phyloP scores from a whole-genome alignment of 345 rosid species.

The Heritiera fomes region DNA sequence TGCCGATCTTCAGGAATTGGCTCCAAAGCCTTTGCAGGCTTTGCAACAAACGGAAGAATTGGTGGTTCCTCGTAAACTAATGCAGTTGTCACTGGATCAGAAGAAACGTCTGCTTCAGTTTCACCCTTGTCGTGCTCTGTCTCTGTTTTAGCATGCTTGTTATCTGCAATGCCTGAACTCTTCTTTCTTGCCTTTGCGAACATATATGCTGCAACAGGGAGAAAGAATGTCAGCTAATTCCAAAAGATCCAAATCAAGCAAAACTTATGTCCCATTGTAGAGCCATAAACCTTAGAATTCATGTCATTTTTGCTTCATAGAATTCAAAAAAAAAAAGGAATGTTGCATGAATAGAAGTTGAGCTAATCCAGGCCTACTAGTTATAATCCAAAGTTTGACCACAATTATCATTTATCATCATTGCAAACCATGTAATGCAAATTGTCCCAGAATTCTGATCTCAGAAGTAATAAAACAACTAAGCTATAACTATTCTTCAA shows the following conservation, averaged over 20 bases:
- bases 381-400: background rate
- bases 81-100: slow-evolving; percentile 22
- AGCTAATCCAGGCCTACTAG: background rate
- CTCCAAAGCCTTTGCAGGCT: slow-evolving; percentile 38
- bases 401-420: background rate
- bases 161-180: slow-evolving; percentile 23
- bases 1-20: slow-evolving; percentile 73
- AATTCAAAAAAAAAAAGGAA: background rate
- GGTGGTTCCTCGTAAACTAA: slow-evolving; percentile 26
- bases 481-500: background rate
- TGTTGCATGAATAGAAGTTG: background rate
- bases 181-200: slow-evolving; percentile 57
- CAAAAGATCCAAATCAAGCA: background rate
- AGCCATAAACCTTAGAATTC: slow-evolving; percentile 1
- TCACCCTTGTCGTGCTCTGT: slow-evolving; percentile 29
- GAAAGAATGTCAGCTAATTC: slow-evolving; percentile 10
- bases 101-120: slow-evolving; percentile 28
- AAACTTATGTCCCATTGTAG: background rate
- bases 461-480: background rate
- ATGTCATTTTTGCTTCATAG: background rate
- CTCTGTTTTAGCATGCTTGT: slow-evolving; percentile 32
- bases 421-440: background rate
- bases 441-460: background rate
- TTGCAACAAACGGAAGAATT: slow-evolving; percentile 29
- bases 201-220: slow-evolving; percentile 58